A percentile compares a stretch with the other conserved stretches of the same genome.
Evolutionary conservation across 2,329 filamentous ascomycete species (phyloP).

Genomic region (Colletotrichum salicis): DNA sequence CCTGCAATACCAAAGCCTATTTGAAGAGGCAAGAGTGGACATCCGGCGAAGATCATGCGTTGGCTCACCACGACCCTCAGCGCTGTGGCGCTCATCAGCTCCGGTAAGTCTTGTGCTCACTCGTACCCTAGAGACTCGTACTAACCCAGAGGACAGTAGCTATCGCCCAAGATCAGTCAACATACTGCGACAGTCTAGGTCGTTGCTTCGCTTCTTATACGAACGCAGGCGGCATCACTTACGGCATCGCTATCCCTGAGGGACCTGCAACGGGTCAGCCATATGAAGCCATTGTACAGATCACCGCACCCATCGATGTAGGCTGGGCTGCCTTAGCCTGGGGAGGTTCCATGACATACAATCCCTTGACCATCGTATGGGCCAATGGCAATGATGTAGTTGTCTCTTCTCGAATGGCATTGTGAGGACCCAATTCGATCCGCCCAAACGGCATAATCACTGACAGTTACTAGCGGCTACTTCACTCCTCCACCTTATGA

Average conservation of each 20-base stretch:
- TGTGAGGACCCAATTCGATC: constrained; percentile 39
- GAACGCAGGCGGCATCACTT: constrained; percentile 42
- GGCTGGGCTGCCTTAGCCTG: constrained; percentile 58
- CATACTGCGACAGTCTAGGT: constrained; percentile 38
- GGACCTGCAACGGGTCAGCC: constrained; percentile 39
- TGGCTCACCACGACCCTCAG: constrained; percentile 3
- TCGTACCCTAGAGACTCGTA: no score
- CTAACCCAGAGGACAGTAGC: background rate
- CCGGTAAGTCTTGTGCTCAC: constrained; percentile 17
- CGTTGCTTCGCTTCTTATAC: constrained; percentile 41
- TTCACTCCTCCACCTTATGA: constrained; percentile 45
- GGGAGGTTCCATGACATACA: constrained; percentile 57
- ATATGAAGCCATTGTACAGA: constrained; percentile 55
- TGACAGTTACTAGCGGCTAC: constrained; percentile 44
- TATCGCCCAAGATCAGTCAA: constrained; percentile 19
- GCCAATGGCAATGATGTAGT: constrained; percentile 50
- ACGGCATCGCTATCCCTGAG: constrained; percentile 51
- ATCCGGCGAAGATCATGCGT: constrained; percentile 30
- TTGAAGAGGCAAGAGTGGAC: background rate
- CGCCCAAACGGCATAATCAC: background rate
- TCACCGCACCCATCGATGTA: constrained; percentile 51
- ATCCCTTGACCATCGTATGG: constrained; percentile 56
- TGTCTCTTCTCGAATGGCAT: constrained; percentile 49
- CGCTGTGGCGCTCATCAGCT: constrained; percentile 26
- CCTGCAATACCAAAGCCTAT: background rate